Percentiles rank a stretch among this genome's conserved stretches.
Conservation (phyloP, 768 basidiomycete species). For the Suillus paluster region DNA sequence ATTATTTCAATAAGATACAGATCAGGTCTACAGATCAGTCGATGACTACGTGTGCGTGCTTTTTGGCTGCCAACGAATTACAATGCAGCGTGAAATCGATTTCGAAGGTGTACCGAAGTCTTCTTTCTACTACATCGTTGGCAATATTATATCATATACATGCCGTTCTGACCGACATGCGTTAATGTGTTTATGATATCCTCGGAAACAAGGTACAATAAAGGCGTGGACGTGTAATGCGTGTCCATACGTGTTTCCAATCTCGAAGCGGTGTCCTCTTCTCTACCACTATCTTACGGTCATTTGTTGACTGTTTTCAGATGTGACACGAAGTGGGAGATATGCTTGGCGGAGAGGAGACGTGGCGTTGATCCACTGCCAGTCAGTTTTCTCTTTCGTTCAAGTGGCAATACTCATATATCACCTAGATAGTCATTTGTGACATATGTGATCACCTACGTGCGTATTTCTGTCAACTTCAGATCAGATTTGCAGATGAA, state of each 20-base stretch:
- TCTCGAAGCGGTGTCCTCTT: slow-evolving; percentile 27
- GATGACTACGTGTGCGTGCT: too few species aligned
- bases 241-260: slow-evolving; percentile 82
- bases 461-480: slow-evolving; percentile 79
- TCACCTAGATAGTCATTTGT: slow-evolving; percentile 59
- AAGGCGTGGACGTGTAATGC: slow-evolving; percentile 84
- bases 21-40: slow-evolving; percentile 92
- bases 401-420: slow-evolving; percentile 74
- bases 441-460: too few species aligned
- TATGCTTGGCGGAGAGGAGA: too few species aligned
- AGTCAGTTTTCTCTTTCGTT: slow-evolving; percentile 34
- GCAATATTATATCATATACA: too few species aligned
- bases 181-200: slow-evolving; percentile 60
- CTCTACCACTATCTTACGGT: neutral
- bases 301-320: neutral
- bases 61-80: too few species aligned
- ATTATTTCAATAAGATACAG: slow-evolving; percentile 84
- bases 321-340: too few species aligned
- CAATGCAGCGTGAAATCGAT: too few species aligned
- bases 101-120: too few species aligned
- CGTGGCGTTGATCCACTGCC: too few species aligned
- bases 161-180: too few species aligned
- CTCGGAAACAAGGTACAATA: slow-evolving; percentile 78
- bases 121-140: neutral
- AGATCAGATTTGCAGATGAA: slow-evolving; percentile 93